These are phyloP conservation scores for Ligustrum vulgare DNA, from an alignment of 257 asterid species.

Conservation along the genomic window DNA sequence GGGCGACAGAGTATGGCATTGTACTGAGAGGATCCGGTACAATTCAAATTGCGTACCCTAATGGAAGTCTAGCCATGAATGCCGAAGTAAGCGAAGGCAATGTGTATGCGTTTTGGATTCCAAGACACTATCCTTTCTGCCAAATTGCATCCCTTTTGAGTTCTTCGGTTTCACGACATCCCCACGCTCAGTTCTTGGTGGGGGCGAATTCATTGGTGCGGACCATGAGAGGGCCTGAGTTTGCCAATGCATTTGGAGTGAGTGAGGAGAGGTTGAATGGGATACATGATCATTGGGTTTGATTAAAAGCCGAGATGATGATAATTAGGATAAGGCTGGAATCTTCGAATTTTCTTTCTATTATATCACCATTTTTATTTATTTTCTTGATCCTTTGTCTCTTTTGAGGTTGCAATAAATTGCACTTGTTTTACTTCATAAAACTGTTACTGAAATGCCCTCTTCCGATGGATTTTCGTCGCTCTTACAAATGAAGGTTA, in stretches of 20 bases:
- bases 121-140: constrained; percentile 86
- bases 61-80: constrained; percentile 85
- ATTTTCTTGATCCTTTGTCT: neutral
- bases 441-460: no score
- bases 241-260: constrained; percentile 70
- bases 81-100: constrained; percentile 71
- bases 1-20: constrained; percentile 71
- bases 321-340: neutral
- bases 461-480: neutral
- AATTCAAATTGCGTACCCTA: constrained; percentile 66
- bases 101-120: constrained; percentile 77
- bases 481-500: no score
- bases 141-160: constrained; percentile 83
- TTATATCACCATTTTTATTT: neutral
- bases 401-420: neutral
- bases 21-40: constrained; percentile 67
- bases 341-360: neutral
- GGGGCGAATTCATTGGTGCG: constrained; percentile 64
- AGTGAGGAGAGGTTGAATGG: constrained; percentile 44
- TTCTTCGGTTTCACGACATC: constrained; percentile 90
- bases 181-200: constrained; percentile 60
- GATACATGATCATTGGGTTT: constrained; percentile 34
- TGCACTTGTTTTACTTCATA: neutral
- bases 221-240: constrained; percentile 56
- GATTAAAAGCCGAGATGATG: constrained; percentile 13